Conservation (phyloP, 192 early-diverging fungal species). For the Obelidium mucronatum region DNA sequence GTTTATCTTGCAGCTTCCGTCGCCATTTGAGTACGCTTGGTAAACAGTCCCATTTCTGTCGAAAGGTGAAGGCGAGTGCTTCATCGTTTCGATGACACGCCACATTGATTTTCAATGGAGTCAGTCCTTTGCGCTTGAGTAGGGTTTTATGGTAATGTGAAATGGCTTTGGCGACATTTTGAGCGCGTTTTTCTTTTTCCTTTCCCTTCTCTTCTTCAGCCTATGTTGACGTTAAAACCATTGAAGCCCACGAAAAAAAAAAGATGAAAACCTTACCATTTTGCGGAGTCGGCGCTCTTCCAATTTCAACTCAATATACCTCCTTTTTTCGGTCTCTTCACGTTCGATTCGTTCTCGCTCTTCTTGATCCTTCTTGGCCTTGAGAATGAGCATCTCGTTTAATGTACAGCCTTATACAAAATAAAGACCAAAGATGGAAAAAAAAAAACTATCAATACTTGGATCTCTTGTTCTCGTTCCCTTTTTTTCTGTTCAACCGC, state of each 20-base stretch:
- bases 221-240: not conserved
- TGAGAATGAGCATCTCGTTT: no score
- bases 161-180: not conserved
- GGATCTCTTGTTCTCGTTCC: not conserved
- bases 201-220: slow-evolving; percentile 3
- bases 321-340: slow-evolving; percentile 1
- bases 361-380: not conserved
- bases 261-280: not conserved
- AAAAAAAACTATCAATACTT: not conserved
- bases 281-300: slow-evolving; percentile 10
- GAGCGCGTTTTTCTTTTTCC: not conserved
- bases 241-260: not conserved
- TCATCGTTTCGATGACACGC: slow-evolving; percentile 3
- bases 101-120: not conserved
- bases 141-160: not conserved
- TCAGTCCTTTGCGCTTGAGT: not conserved
- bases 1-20: not conserved
- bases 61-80: not conserved
- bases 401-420: no score
- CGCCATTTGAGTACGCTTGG: not conserved
- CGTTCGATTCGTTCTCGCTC: not conserved
- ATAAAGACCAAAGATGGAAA: not conserved
- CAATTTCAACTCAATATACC: slow-evolving; percentile 4
- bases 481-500: slow-evolving; percentile 9
- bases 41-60: not conserved